Conservation (phyloP, 2,329 filamentous ascomycete species). For the Talaromyces islandicus region DNA sequence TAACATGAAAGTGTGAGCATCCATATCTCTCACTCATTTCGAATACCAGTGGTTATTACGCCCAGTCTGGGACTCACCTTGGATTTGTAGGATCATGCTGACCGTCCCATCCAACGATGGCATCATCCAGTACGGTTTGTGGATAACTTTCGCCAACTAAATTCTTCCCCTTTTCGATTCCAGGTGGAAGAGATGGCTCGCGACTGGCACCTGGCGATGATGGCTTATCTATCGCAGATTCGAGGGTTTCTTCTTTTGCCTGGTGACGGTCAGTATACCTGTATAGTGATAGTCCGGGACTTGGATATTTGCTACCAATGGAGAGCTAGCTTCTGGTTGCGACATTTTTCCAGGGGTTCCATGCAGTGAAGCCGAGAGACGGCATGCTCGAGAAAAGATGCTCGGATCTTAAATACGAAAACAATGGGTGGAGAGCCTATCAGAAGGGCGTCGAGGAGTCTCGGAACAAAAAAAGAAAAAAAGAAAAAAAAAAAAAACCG, state of each 20-base stretch:
- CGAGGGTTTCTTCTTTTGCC: not conserved
- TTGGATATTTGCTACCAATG: not conserved
- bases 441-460: not conserved
- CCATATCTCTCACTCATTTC: too few relatives aligned
- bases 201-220: not conserved
- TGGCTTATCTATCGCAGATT: not conserved
- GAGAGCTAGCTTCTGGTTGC: not conserved
- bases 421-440: not conserved
- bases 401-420: not conserved
- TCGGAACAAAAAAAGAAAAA: too few relatives aligned
- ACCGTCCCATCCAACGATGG: slow-evolving; percentile 3
- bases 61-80: not conserved
- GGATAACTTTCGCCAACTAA: slow-evolving; percentile 2
- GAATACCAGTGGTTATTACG: not conserved
- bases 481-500: too few relatives aligned
- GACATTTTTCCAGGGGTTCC: not conserved
- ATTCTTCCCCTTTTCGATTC: not conserved
- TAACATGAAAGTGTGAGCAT: not conserved
- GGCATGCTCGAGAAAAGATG: not conserved
- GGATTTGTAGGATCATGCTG: slow-evolving; percentile 3
- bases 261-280: not conserved
- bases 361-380: not conserved
- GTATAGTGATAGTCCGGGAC: too few relatives aligned
- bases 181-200: not conserved
- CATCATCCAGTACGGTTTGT: not conserved